These are phyloP conservation scores for Schizothecium vesticola DNA, from an alignment of 495 filamentous ascomycete species.

Conservation along the genomic window DNA sequence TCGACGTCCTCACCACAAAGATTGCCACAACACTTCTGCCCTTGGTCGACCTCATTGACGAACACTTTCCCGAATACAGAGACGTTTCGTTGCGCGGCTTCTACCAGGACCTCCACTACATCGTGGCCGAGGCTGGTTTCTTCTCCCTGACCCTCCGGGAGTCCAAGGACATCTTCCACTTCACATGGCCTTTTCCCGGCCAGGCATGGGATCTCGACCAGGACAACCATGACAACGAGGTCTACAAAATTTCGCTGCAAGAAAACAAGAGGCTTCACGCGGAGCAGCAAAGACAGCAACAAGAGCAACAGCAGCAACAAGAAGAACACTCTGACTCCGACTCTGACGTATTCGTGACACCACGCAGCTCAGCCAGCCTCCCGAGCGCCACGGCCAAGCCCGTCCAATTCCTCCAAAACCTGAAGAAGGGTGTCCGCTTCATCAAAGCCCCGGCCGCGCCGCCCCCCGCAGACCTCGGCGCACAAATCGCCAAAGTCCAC, in stretches of 20 bases:
- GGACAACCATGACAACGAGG: slow-evolving; percentile 25
- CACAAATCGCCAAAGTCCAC: slow-evolving; percentile 37
- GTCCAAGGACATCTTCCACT: slow-evolving; percentile 43
- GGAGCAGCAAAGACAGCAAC: not conserved
- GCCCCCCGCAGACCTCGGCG: slow-evolving; percentile 6
- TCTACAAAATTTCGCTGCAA: slow-evolving; percentile 30
- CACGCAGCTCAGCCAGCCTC: not conserved
- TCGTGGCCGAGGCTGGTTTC: slow-evolving; percentile 41
- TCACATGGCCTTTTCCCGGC: slow-evolving; percentile 35
- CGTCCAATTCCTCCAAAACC: not conserved
- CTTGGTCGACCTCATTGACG: slow-evolving; percentile 32
- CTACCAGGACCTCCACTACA: slow-evolving; percentile 42
- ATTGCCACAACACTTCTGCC: slow-evolving; percentile 39
- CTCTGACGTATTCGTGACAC: not conserved
- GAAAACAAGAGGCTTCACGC: not conserved
- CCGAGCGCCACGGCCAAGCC: not conserved
- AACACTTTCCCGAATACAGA: slow-evolving; percentile 15
- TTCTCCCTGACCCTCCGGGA: slow-evolving; percentile 40
- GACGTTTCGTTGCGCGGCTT: slow-evolving; percentile 14
- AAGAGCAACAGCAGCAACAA: not conserved
- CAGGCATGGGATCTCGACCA: slow-evolving; percentile 36
- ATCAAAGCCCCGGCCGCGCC: not conserved
- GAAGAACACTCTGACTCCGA: not conserved
- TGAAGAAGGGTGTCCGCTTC: not conserved
- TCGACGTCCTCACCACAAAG: slow-evolving; percentile 38